Evolutionary conservation across 352 stramenopile species (phyloP), one percentile per base, ranked within the genome.

Genomic region (Pelagophyceae sp.): DNA sequence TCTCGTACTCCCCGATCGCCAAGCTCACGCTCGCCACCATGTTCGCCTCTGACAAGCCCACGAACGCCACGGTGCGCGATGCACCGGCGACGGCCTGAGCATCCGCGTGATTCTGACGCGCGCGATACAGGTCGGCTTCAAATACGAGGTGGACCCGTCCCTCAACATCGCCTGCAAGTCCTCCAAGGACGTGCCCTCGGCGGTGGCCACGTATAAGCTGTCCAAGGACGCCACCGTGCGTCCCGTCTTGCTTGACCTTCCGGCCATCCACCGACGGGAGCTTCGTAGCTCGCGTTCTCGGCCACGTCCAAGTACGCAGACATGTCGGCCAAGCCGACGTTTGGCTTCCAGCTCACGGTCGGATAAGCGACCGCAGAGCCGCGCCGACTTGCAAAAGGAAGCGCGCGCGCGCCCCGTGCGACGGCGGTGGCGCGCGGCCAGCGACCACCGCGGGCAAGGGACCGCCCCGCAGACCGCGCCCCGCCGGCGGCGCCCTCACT

Each of bases 221-320:
- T 33, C 17, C 67, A 58, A 51, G n/a, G 37, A 74, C 37, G 67
- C 67, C 17, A 74, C 67, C 35, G 20, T 54, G 45, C 11, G 45
- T n/a, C n/a, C n/a, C n/a, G n/a, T n/a, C n/a, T n/a, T n/a, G n/a
- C n/a, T n/a, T n/a, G n/a, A n/a, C n/a, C n/a, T n/a, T n/a, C n/a
- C n/a, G n/a, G n/a, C n/a, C n/a, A n/a, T n/a, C n/a, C n/a, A n/a
- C n/a, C n/a, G n/a, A n/a, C n/a, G n/a, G n/a, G n/a, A n/a, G n/a
- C n/a, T 54, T 11, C 45, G 11, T 54, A 54, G 45, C 11, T 54
- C 35, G 67, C 33, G 33, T 2, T 58, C 67, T 6, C 5, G 5
- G 67, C 67, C 1, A 58, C 67, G 20, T 51, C 67, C 35, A 74
- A 74, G 67, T 74, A 74, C 67, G 33, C 33, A 2, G 67, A 51